A percentile compares a stretch with the other conserved stretches of the same genome.
Evolutionary conservation across 495 filamentous ascomycete genomes (phyloP).

Genomic region (Barbatosphaeria neglecta): DNA sequence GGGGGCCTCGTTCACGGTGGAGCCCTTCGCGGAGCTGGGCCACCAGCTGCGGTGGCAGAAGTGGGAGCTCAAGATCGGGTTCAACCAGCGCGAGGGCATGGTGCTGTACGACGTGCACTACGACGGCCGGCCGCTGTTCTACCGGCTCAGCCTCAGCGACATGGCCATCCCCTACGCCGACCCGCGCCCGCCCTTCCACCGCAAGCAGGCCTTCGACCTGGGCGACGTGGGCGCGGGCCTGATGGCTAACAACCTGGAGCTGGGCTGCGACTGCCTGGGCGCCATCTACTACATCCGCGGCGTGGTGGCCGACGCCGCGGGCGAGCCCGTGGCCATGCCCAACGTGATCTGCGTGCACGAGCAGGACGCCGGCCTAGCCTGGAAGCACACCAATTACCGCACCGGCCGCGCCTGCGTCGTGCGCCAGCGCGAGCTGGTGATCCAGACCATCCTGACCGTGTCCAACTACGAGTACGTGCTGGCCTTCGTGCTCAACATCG

Average conservation of each 20-base stretch:
- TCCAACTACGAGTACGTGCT: conserved; percentile 82
- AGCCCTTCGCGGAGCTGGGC: conserved; percentile 28
- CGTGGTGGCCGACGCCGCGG: conserved; percentile 42
- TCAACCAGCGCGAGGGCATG: conserved; percentile 61
- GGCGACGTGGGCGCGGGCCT: conserved; percentile 64
- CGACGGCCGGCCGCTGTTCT: conserved; percentile 53
- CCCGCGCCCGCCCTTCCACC: conserved; percentile 59
- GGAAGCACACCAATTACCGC: conserved; percentile 77
- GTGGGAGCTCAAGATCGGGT: conserved; percentile 61
- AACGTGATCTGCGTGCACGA: conserved; percentile 76
- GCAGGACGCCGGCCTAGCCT: conserved; percentile 60
- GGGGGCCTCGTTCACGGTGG: conserved; percentile 56
- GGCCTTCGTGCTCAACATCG: conserved; percentile 76
- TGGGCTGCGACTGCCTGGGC: conserved; percentile 63
- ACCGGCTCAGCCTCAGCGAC: conserved; percentile 57
- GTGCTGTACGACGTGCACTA: conserved; percentile 61
- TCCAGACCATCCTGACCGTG: conserved; percentile 70
- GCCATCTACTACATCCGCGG: conserved; percentile 63
- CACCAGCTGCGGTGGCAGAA: conserved; percentile 51
- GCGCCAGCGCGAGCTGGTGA: conserved; percentile 57
- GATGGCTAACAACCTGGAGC: conserved; percentile 62
- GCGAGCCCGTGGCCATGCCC: conserved; percentile 47
- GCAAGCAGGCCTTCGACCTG: conserved; percentile 70
- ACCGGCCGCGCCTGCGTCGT: conserved; percentile 55
- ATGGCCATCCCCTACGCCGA: conserved; percentile 75